These are phyloP conservation scores for Suillus plorans DNA, from an alignment of 768 basidiomycete genomes.

Conservation along the genomic window DNA sequence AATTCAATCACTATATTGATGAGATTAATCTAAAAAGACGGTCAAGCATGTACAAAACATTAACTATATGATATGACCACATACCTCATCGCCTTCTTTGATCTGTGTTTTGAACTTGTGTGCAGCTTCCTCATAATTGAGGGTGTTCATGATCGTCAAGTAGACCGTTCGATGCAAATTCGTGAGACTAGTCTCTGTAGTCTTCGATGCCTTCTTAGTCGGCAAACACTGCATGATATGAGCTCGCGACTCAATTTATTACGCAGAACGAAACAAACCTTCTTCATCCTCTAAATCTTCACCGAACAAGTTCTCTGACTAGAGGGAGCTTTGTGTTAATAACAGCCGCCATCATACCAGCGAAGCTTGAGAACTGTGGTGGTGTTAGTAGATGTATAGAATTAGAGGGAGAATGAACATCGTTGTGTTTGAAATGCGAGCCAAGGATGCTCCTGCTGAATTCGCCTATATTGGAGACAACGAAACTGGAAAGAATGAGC, in stretches of 20 bases:
- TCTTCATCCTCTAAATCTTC: slow-evolving; percentile 78
- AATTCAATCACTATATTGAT: slow-evolving; percentile 99
- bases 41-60: background rate
- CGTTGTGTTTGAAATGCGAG: slow-evolving; percentile 89
- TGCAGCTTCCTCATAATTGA: slow-evolving; percentile 98
- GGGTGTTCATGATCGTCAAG: slow-evolving; percentile 97
- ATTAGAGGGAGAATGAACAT: slow-evolving; percentile 48
- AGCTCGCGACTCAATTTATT: slow-evolving; percentile 30
- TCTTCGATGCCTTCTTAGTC: slow-evolving; percentile 92
- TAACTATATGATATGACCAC: slow-evolving; percentile 12
- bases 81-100: slow-evolving; percentile 90
- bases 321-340: slow-evolving; percentile 97
- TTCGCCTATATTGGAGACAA: slow-evolving; percentile 83
- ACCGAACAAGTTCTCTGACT: slow-evolving; percentile 90
- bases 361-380: slow-evolving; percentile 85
- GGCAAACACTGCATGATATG: slow-evolving; percentile 50
- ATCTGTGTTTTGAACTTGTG: slow-evolving; percentile 96
- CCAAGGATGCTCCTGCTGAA: slow-evolving; percentile 84
- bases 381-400: slow-evolving; percentile 4
- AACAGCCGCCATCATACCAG: slow-evolving; percentile 65
- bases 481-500: slow-evolving; percentile 47
- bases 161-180: slow-evolving; percentile 94
- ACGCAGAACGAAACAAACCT: slow-evolving; percentile 7
- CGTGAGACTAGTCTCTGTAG: slow-evolving; percentile 91
- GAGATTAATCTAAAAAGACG: slow-evolving; percentile 75